A percentile compares a stretch with the other conserved stretches of the same genome.
Conservation (phyloP, 768 basidiomycete species). For the Phanerochaete carnosa region DNA sequence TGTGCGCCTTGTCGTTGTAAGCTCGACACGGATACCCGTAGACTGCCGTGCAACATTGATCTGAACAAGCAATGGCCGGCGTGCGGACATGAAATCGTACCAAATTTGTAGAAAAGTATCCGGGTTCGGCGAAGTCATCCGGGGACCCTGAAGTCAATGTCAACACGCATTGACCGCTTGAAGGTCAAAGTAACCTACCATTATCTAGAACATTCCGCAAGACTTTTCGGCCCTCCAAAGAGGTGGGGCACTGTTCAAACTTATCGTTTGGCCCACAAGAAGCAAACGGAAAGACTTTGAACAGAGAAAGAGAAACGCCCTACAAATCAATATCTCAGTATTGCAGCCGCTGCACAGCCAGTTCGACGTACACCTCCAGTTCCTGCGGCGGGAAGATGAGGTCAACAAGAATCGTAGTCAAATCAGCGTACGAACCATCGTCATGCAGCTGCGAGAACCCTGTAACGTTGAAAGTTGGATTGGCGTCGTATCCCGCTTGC, state of each 20-base stretch:
- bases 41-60: slow-evolving; percentile 31
- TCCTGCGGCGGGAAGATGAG: neutral
- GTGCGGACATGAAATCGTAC: slow-evolving; percentile 25
- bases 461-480: slow-evolving; percentile 34
- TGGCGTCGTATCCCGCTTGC: slow-evolving; percentile 39
- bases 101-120: slow-evolving; percentile 63
- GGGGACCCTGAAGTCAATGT: slow-evolving; percentile 38
- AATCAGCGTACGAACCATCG: slow-evolving; percentile 31
- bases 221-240: slow-evolving; percentile 42
- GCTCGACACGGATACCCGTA: slow-evolving; percentile 53
- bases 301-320: slow-evolving; percentile 55
- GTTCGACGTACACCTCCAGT: slow-evolving; percentile 12
- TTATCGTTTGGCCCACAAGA: slow-evolving; percentile 33
- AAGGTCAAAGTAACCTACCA: slow-evolving; percentile 32
- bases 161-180: neutral
- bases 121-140: slow-evolving; percentile 61
- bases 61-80: neutral
- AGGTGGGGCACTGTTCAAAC: slow-evolving; percentile 52
- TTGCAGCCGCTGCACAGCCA: neutral
- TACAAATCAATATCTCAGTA: slow-evolving; percentile 16
- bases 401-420: neutral
- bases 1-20: slow-evolving; percentile 56
- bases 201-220: slow-evolving; percentile 44
- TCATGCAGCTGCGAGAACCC: slow-evolving; percentile 67
- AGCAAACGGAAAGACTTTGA: slow-evolving; percentile 56